phyloP scores from a whole-genome alignment of 495 filamentous ascomycete genomes.

The Aspergillus bertholletiae region DNA sequence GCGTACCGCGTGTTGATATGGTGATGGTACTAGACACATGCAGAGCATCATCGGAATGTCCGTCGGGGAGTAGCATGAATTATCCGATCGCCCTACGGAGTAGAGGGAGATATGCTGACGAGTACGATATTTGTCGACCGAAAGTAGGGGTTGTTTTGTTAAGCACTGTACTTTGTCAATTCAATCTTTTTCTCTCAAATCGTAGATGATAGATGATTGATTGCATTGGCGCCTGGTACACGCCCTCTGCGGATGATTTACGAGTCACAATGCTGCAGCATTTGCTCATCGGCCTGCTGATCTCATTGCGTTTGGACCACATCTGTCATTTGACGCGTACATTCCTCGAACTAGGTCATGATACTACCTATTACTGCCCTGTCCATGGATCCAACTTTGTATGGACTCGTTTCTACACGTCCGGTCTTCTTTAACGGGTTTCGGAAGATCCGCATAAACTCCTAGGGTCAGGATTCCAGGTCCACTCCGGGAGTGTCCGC shows the following conservation, averaged over 20 bases:
- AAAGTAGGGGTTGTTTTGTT: not conserved
- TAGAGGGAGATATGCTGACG: not conserved
- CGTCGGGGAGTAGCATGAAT: not conserved
- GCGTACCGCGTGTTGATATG: not conserved
- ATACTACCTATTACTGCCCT: not conserved
- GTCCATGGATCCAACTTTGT: too few species aligned
- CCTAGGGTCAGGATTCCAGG: conserved; percentile 1
- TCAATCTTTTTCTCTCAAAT: not conserved
- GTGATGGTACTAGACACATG: not conserved
- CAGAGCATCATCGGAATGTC: not conserved
- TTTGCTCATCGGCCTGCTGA: not conserved
- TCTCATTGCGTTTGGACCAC: not conserved
- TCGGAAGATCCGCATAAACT: not conserved
- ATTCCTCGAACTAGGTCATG: not conserved
- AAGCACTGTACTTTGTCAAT: not conserved
- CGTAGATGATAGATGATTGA: not conserved
- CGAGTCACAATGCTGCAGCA: not conserved
- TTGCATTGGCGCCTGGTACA: not conserved
- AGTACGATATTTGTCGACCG: not conserved
- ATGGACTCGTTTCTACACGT: too few species aligned
- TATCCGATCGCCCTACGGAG: not conserved
- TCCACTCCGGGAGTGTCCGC: conserved; percentile 21
- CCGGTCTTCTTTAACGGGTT: not conserved
- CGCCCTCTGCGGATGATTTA: not conserved
- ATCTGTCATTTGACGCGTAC: not conserved